These are phyloP conservation scores for Fusarium pseudograminearum DNA, from an alignment of 2,329 filamentous ascomycete genomes.

Conservation along the genomic window DNA sequence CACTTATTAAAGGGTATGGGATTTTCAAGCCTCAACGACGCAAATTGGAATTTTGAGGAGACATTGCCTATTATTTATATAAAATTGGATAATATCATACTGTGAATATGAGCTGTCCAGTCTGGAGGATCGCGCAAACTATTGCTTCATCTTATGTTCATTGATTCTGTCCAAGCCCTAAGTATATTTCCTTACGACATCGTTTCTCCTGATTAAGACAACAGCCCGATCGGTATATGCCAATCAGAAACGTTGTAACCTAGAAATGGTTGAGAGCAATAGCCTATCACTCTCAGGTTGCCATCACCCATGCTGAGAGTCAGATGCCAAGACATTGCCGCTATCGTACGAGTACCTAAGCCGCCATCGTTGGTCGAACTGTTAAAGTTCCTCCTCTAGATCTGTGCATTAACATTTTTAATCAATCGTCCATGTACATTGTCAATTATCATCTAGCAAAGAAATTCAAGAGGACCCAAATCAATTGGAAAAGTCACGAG, in stretches of 20 bases:
- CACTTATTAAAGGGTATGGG: neutral
- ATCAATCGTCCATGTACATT: fast-evolving
- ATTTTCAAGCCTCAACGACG: neutral
- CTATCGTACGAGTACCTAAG: fast-evolving
- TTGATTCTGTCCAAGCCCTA: fast-evolving
- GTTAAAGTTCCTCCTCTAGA: fast-evolving
- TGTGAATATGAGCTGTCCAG: no score
- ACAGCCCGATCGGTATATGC: no score
- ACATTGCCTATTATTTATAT: fast-evolving
- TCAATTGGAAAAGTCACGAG: neutral
- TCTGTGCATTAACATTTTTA: no score
- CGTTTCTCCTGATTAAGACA: fast-evolving
- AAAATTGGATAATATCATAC: no score
- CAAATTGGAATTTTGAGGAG: fast-evolving
- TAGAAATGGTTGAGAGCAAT: no score
- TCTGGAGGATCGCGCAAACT: fast-evolving
- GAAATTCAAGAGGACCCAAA: fast-evolving
- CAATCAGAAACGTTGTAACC: no score
- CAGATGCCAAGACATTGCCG: no score
- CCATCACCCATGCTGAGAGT: fast-evolving
- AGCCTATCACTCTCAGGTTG: fast-evolving
- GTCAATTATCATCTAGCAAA: neutral
- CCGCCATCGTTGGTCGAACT: no score
- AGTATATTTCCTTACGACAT: no score
- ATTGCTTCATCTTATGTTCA: no score